Evolutionary conservation across 2,329 filamentous ascomycete genomes (phyloP), one percentile per base, ranked within the genome.

Genomic region (Scedosporium minutisporum): DNA sequence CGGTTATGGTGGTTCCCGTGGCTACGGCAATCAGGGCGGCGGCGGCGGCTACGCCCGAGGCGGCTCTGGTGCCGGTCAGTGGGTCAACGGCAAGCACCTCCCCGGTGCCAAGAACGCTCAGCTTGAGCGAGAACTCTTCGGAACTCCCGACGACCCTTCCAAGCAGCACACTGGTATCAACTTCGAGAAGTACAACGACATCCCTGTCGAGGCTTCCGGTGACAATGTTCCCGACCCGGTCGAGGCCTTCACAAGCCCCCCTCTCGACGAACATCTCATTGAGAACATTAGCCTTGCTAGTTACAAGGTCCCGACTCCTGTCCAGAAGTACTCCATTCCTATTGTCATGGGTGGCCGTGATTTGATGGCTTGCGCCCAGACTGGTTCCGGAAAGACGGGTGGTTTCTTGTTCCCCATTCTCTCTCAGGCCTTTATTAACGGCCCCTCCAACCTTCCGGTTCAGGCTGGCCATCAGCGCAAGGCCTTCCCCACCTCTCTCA

Each of bases 121-220:
- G 69, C 68, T 96, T 57, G 95, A 99, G 84, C 93, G 93, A 70
- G 95, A 99, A 74, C 89, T 99, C 61, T 99, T 97, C 75, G 95
- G 95, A 72, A 82, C 89, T 60, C 81, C 88, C 69, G 93, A 97
- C 76, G 95, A 97, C 73, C 91, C 93, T 66, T 87, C 89, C 68
- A 97, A 97, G 84, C 90, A 96, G 76, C 90, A 96, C 72, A 97
- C 92, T 41, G 95, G 95, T 78, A 97, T 99, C 89, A 99, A 99
- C 85, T 99, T 99, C 75, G 89, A 96, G 81, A 99, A 99, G 83
- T 99, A 99, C 79, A 95, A 99, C 73, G 95, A 99, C 77, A 99
- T 99, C 68, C 95, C 95, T 62, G 95, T 99, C 67, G 95, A 97
- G 79, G 95, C 95, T 66, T 97, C 93, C 65, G 95, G 95, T 65